These are phyloP conservation scores for Rhododendron griersonianum DNA, from an alignment of 148 eudicot genomes.

Conservation along the genomic window DNA sequence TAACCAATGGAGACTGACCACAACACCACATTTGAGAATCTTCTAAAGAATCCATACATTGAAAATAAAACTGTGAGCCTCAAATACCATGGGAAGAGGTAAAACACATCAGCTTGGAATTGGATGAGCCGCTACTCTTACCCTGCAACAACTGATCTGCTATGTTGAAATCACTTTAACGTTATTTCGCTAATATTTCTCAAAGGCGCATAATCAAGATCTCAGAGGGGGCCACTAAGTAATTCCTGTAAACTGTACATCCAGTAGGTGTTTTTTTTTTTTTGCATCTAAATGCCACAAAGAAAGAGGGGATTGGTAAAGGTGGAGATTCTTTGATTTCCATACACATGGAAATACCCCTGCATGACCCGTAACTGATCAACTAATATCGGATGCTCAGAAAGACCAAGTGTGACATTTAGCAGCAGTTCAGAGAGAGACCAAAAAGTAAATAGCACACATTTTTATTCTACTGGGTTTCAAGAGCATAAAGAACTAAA, in stretches of 20 bases:
- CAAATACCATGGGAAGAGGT: neutral
- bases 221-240: neutral
- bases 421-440: neutral
- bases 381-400: neutral
- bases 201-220: neutral
- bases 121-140: neutral
- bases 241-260: neutral
- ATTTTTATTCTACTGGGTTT: neutral
- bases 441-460: neutral
- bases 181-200: neutral
- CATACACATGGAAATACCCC: neutral
- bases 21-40: neutral
- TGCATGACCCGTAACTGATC: neutral
- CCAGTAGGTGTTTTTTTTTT: neutral
- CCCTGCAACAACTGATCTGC: neutral
- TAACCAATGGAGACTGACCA: neutral
- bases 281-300: neutral
- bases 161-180: neutral
- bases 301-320: neutral
- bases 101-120: neutral
- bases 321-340: neutral
- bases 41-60: neutral
- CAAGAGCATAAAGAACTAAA: neutral
- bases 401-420: neutral
- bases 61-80: neutral